phyloP scores from a whole-genome alignment of 2,329 filamentous ascomycete species.

The Hymenoscyphus occultus region DNA sequence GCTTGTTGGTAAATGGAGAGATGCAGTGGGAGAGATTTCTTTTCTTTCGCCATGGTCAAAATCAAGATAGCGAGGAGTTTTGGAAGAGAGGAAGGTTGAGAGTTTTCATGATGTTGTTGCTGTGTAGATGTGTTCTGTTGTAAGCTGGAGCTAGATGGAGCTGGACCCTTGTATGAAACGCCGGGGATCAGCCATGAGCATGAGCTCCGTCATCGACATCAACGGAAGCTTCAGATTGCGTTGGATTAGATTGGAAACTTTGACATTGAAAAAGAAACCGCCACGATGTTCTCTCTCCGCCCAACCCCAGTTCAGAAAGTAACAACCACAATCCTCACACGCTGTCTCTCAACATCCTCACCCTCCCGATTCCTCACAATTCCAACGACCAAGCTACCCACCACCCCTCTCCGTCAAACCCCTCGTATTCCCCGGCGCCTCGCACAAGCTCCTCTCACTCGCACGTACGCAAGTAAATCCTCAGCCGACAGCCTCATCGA shows the following conservation, averaged over 20 bases:
- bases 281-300: constrained; percentile 26
- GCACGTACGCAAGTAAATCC: constrained; percentile 20
- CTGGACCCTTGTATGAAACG: background rate
- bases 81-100: background rate
- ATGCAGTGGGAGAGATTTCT: constrained; percentile 12
- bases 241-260: background rate
- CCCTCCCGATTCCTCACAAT: background rate
- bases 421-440: background rate
- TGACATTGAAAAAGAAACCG: background rate
- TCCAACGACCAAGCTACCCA: constrained; percentile 8
- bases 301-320: constrained; percentile 16
- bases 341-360: constrained; percentile 16
- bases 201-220: background rate
- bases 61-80: background rate
- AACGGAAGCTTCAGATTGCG: background rate
- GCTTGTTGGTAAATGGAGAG: constrained; percentile 23
- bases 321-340: constrained; percentile 13
- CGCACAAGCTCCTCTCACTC: constrained; percentile 1
- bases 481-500: constrained; percentile 29
- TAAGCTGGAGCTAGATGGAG: background rate
- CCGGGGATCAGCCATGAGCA: background rate
- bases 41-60: constrained; percentile 13
- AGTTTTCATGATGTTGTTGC: background rate
- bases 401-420: constrained; percentile 7
- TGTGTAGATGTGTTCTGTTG: background rate